Evolutionary conservation across 805 yeast genomes (phyloP).

Genomic region (Suhomyces faveliae): DNA sequence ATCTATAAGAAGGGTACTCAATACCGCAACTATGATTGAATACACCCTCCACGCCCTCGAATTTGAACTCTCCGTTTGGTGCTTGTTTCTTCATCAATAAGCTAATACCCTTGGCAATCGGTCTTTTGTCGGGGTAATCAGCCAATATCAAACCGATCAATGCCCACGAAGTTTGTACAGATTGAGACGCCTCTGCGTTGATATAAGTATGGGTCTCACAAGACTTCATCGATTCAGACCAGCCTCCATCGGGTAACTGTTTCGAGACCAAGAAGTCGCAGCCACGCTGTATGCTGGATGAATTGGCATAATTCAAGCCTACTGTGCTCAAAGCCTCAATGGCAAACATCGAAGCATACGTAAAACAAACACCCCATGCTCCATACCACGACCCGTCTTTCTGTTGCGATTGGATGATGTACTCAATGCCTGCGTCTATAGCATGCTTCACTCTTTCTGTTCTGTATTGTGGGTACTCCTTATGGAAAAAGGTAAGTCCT

Average conservation of each 20-base stretch:
- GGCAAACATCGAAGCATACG: conserved; percentile 98
- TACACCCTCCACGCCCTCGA: conserved; percentile 89
- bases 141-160: conserved; percentile 78
- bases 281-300: conserved; percentile 63
- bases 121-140: conserved; percentile 66
- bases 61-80: conserved; percentile 78
- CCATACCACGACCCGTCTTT: conserved; percentile 97
- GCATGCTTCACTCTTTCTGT: conserved; percentile 64
- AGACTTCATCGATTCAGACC: conserved; percentile 94
- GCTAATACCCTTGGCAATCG: conserved; percentile 61
- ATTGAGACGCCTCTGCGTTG: conserved; percentile 58
- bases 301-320: conserved; percentile 60
- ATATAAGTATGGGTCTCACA: conserved; percentile 81
- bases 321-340: conserved; percentile 82
- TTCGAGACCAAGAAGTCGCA: conserved; percentile 79
- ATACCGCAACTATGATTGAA: conserved; percentile 90
- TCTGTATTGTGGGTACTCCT: conserved; percentile 62
- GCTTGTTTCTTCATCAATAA: conserved; percentile 67
- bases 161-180: conserved; percentile 94
- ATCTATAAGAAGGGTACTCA: conserved; percentile 92
- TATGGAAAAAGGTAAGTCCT: conserved; percentile 77
- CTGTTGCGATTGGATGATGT: conserved; percentile 66
- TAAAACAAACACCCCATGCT: conserved; percentile 95
- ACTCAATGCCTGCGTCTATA: conserved; percentile 69
- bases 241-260: conserved; percentile 89